Evolutionary conservation across 768 basidiomycete species (phyloP).

Genomic region (Suillus paluster): DNA sequence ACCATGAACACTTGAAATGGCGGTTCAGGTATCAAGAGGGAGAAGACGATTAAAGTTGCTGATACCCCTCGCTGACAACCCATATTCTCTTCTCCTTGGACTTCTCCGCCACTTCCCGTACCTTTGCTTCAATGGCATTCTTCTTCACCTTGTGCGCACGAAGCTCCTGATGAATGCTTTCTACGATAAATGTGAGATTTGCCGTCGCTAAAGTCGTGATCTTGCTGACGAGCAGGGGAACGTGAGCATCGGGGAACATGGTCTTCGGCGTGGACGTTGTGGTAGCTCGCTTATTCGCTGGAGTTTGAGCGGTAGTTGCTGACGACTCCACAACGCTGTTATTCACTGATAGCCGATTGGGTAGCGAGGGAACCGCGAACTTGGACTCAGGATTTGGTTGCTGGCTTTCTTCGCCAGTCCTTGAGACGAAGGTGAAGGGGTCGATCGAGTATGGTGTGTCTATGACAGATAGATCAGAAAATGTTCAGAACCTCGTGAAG

Average conservation of each 20-base stretch:
- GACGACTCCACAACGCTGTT: slow-evolving; percentile 19
- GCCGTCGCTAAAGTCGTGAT: slow-evolving; percentile 63
- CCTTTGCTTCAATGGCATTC: slow-evolving; percentile 81
- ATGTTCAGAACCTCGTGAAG: slow-evolving; percentile 1
- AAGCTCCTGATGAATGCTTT: slow-evolving; percentile 73
- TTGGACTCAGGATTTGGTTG: slow-evolving; percentile 29
- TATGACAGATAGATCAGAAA: slow-evolving; percentile 32
- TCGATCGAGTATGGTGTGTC: slow-evolving; percentile 76
- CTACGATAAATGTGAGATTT: slow-evolving; percentile 69
- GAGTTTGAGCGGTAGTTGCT: slow-evolving; percentile 17
- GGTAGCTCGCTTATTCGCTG: slow-evolving; percentile 30
- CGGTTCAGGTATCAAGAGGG: not conserved
- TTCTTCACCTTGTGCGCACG: slow-evolving; percentile 77
- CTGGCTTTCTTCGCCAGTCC: slow-evolving; percentile 42
- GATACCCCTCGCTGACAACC: slow-evolving; percentile 55
- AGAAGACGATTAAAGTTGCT: not conserved
- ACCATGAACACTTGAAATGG: not conserved
- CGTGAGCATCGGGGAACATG: slow-evolving; percentile 68
- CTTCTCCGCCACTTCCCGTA: slow-evolving; percentile 77
- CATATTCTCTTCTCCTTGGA: slow-evolving; percentile 75
- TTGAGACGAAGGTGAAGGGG: slow-evolving; percentile 76
- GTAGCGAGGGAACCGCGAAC: slow-evolving; percentile 54
- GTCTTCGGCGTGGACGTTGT: slow-evolving; percentile 49
- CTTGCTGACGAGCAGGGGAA: slow-evolving; percentile 64
- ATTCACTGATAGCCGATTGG: slow-evolving; percentile 36